Evolutionary conservation across 257 asterid species (phyloP).

Genomic region (Datura wrightii): DNA sequence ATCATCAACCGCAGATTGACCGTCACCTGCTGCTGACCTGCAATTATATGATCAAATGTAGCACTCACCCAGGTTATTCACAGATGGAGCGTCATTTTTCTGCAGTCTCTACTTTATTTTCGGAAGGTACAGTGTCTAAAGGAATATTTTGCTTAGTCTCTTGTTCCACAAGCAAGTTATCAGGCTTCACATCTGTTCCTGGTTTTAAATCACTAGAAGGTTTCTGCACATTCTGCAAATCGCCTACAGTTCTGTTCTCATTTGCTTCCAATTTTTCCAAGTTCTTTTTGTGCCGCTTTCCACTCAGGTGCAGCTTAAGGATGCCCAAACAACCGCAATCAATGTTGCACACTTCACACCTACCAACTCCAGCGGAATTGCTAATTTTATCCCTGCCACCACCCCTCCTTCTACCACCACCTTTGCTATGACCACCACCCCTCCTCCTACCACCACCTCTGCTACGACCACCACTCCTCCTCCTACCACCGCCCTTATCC

Average conservation of each 20-base stretch:
- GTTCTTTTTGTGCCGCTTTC: constrained; percentile 44
- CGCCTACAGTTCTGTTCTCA: constrained; percentile 3
- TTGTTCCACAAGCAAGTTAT: constrained; percentile 15
- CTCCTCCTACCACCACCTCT: not conserved
- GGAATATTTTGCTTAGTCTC: constrained; percentile 33
- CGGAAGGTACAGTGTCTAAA: not conserved
- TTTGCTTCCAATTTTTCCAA: constrained; percentile 32
- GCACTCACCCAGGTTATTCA: not conserved
- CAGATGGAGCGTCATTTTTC: not conserved
- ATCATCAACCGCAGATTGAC: constrained; percentile 13
- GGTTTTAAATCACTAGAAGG: constrained; percentile 27
- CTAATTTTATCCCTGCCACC: constrained; percentile 6
- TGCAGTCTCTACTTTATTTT: not conserved
- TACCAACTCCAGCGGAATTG: constrained; percentile 25
- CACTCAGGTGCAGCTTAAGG: constrained; percentile 38
- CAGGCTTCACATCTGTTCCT: not conserved
- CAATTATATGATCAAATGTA: constrained; percentile 14
- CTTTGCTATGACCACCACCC: not conserved
- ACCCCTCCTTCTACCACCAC: constrained; percentile 8
- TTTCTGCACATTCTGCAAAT: not conserved
- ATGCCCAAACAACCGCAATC: constrained; percentile 36
- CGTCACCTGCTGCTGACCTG: not conserved
- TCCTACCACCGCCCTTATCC: constrained; percentile 22
- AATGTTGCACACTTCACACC: constrained; percentile 43
- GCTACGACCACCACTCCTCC: not conserved